Base-by-base conservation (phyloP, 805 yeast species). In the Candida orba region DNA sequence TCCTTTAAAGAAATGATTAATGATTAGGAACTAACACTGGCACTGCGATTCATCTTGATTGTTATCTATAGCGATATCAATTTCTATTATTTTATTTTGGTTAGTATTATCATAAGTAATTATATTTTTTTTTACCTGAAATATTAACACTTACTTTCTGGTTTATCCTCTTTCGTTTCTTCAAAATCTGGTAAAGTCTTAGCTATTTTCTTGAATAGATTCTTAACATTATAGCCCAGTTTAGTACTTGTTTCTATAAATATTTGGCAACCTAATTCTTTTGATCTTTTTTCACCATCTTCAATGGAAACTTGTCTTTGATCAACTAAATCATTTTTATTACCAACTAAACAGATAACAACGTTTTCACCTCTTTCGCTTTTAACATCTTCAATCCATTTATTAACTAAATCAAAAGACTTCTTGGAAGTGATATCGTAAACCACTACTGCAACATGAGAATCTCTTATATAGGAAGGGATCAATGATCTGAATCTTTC, bases 361-460 rank as follows among this genome's bases (percentile, higher is more conserved):
- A 91, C 98, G 60, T 89, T 88, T 22, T 77, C 79, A 10, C 96
- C 97, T 51, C 98, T 75, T 67, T 91, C 99, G 49, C 87, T 81
- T 59, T 84, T 84, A 7, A 93, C 97, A 60, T 91, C 97, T 54
- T 86, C 93, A 51, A 88, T 81, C 99, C 99, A 93, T 62, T 86
- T 85, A 52, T 78, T 79, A 52, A 93, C 79, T 52, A 83, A 82
- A 46, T 81, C 83, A 65, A 91, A 91, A 17, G 95, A 79, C 57
- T 85, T 85, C 60, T 76, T 82, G 58, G 80, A 84, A 8, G 97
- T 88, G 46, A 91, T 84, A 62, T 93, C 99, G 66, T 91, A 91
- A 20, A 95, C 96, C 24, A 93, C 82, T 38, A 93, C 95, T 0
- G 99, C 98, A n/a, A 93, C 98, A 56, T 90, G 89, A 14, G 95